Conservation (phyloP, 116 monocot genomes). For the Papilionanthe hybrid region DNA sequence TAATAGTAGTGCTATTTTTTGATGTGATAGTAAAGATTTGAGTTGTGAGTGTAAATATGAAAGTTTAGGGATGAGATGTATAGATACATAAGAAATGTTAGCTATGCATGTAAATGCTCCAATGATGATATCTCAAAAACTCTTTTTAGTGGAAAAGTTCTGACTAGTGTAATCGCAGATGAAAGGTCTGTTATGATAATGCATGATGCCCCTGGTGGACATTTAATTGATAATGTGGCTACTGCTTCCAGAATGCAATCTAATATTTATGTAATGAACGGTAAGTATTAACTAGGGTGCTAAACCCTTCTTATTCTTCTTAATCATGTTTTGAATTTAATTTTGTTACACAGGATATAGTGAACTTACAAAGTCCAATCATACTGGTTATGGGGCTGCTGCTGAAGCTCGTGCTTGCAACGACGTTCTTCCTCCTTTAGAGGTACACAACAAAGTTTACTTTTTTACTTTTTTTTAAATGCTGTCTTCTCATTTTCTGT, state of each 20-base stretch:
- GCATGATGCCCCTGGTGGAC: constrained; percentile 28
- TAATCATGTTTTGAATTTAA: constrained; percentile 5
- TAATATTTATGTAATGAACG: constrained; percentile 13
- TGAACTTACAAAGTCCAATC: constrained; percentile 27
- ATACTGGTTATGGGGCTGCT: constrained; percentile 18
- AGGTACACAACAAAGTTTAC: constrained; percentile 12
- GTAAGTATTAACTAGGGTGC: constrained; percentile 9
- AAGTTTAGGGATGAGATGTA: too few relatives aligned
- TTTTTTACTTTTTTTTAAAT: not conserved
- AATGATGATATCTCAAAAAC: constrained; percentile 29
- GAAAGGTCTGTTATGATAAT: constrained; percentile 40
- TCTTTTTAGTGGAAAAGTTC: constrained; percentile 35
- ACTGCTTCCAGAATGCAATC: constrained; percentile 16
- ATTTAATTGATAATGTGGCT: constrained; percentile 22
- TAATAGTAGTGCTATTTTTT: too few relatives aligned
- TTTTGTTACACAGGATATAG: constrained; percentile 18
- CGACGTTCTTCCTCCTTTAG: constrained; percentile 22
- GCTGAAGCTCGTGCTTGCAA: constrained; percentile 21
- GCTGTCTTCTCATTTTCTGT: not conserved
- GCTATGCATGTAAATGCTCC: not conserved
- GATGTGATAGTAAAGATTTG: too few relatives aligned
- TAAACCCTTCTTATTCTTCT: constrained; percentile 3
- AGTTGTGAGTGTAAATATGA: too few relatives aligned
- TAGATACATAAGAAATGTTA: too few relatives aligned
- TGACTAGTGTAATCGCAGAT: constrained; percentile 27